A percentile compares a stretch with the other conserved stretches of the same genome.
phyloP scores from a whole-genome alignment of 305 asterid genomes.

The Fraxinus xanthoxyloides region DNA sequence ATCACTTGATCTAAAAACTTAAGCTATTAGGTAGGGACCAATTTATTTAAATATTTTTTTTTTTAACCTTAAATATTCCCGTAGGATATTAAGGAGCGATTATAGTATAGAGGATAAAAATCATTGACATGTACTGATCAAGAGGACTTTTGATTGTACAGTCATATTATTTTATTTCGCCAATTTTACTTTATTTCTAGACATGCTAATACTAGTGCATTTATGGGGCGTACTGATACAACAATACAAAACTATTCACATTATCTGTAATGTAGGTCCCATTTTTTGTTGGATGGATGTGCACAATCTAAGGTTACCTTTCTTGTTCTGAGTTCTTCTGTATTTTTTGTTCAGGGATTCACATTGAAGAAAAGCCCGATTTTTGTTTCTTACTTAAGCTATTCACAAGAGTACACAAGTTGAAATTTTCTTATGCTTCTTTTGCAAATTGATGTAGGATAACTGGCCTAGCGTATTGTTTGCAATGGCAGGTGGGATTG shows the following conservation, averaged over 20 bases:
- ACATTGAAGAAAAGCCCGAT: not conserved
- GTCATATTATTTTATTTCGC: not conserved
- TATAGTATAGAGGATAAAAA: not conserved
- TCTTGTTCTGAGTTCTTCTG: not conserved
- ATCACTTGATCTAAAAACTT: not conserved
- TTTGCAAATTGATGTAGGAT: slow-evolving; percentile 45
- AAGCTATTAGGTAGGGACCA: not conserved
- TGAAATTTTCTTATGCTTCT: not conserved
- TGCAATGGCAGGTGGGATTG: slow-evolving; percentile 87
- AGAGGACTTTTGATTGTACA: not conserved
- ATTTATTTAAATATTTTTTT: not conserved
- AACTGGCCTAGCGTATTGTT: slow-evolving; percentile 75
- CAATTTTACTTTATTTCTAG: not conserved
- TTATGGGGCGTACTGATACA: not conserved
- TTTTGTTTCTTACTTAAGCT: not conserved
- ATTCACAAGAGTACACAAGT: not conserved
- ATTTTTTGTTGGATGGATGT: not conserved
- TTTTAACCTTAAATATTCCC: not conserved
- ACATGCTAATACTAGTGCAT: not conserved
- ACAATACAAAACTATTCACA: not conserved
- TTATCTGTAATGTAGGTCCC: not conserved
- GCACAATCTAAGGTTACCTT: not conserved
- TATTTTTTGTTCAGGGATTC: not conserved
- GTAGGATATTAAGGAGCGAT: not conserved
- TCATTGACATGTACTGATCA: not conserved